Base-by-base conservation (phyloP, 1,284 basidiomycete genomes). In the Retiboletus fuscus region DNA sequence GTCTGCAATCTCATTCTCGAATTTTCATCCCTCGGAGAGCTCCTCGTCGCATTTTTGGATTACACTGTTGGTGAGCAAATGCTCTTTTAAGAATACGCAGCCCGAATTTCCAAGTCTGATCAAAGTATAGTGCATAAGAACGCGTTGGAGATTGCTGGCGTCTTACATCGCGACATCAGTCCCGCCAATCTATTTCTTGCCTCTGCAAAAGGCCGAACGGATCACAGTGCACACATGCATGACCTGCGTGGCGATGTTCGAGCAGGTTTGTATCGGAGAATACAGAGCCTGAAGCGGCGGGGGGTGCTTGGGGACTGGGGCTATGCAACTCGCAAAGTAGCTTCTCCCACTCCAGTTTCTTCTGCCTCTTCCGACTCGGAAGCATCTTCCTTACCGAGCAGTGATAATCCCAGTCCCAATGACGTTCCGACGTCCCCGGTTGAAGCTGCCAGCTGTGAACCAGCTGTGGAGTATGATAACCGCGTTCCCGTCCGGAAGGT, bases 1-100 rank as follows among this genome's bases (percentile, higher is more conserved):
- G 15, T 66, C 28, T 39, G 68, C 15, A 41, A 34, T 5, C 53
- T 69, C 1, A 49, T 72, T 20, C n/a, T 66, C 1, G 39, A 66
- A 11, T 72, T 72, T 16, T 69, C 64, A 13, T 72, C 64, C 13
- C 43, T 72, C 5, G 68, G 68, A 26, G 64, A 72, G 15, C 70
- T 69, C 16, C 58, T 72, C 5, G 61, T 72, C 5, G 55, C 39
- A 8, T 69, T 26, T 46, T 20, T 71, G 13, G 70, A 71, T 44
- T 46, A 65, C 8, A 15, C 66, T 15, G 22, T 65, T 34, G 26
- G 63, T 72, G 5, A 63, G 70, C 66, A 53, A 24, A 13, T 22
- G 6, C 51, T 61, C 26, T 12, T 63, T 47, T 47, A 18, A 18
- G 43, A 3, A 46, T 61, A 46, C 16, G 10, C 15, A 61, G 44